A percentile compares a stretch with the other conserved stretches of the same genome.
Conservation (phyloP, 169 alveolate genomes). For the Plasmodium ovale region DNA sequence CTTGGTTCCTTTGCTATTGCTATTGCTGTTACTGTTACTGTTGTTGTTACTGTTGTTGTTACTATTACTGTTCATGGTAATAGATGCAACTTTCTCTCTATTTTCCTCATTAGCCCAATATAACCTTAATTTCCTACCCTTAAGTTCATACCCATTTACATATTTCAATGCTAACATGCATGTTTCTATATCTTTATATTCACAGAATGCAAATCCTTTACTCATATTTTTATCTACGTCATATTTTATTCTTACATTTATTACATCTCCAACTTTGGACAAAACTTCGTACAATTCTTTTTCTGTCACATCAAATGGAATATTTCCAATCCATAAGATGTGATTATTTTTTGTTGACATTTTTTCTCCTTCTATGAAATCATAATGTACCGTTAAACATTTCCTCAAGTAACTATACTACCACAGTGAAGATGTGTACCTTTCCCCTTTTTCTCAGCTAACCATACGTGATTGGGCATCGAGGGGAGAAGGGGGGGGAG, state of each 20-base stretch:
- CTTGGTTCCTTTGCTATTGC: slow-evolving; percentile 9
- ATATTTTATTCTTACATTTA: slow-evolving; percentile 78
- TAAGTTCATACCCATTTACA: slow-evolving; percentile 79
- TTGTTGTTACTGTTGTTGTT: neutral
- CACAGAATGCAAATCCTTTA: slow-evolving; percentile 83
- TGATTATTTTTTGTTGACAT: slow-evolving; percentile 44
- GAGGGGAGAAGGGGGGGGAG: too few species aligned
- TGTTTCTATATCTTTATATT: slow-evolving; percentile 81
- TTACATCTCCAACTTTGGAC: slow-evolving; percentile 78
- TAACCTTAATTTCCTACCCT: slow-evolving; percentile 78
- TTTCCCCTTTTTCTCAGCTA: too few species aligned
- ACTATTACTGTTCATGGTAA: neutral
- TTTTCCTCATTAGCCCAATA: slow-evolving; percentile 82
- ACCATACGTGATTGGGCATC: too few species aligned
- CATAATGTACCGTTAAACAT: too few species aligned
- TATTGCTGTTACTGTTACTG: neutral
- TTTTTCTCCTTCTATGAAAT: too few species aligned
- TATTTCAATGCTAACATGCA: slow-evolving; percentile 79
- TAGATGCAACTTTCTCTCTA: slow-evolving; percentile 51
- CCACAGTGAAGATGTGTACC: neutral
- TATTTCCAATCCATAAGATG: slow-evolving; percentile 78
- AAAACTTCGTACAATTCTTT: slow-evolving; percentile 80
- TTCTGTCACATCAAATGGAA: slow-evolving; percentile 82
- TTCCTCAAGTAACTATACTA: too few species aligned
- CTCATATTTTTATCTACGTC: slow-evolving; percentile 81